Evolutionary conservation across 108 stramenopile genomes (phyloP).

Genomic region (Skeletonema tropicum): DNA sequence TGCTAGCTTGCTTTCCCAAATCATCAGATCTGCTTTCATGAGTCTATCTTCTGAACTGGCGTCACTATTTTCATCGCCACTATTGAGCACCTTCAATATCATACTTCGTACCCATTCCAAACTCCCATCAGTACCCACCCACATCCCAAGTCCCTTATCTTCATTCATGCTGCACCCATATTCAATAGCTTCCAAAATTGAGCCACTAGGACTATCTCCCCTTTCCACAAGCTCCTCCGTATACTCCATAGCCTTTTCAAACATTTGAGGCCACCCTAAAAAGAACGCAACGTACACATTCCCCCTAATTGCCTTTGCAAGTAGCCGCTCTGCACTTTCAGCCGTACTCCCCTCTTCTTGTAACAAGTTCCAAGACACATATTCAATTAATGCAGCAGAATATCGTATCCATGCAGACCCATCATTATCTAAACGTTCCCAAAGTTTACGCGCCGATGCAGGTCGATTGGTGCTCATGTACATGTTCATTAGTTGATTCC

Average conservation of each 20-base stretch:
- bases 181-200: constrained; percentile 86
- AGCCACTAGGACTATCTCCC: constrained; percentile 49
- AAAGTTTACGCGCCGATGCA: constrained; percentile 64
- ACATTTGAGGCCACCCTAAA: constrained; percentile 73
- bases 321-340: constrained; percentile 36
- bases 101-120: constrained; percentile 68
- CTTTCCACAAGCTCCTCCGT: constrained; percentile 82
- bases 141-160: constrained; percentile 56
- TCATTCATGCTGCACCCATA: constrained; percentile 60
- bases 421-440: constrained; percentile 50
- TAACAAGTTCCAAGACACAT: constrained; percentile 66
- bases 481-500: constrained; percentile 75
- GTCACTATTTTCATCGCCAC: constrained; percentile 8
- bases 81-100: constrained; percentile 52
- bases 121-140: constrained; percentile 80
- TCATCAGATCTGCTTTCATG: constrained; percentile 46
- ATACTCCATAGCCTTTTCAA: constrained; percentile 79
- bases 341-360: constrained; percentile 62
- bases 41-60: constrained; percentile 22
- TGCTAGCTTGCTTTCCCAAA: constrained; percentile 63
- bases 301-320: constrained; percentile 62
- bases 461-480: constrained; percentile 78
- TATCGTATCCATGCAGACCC: constrained; percentile 83
- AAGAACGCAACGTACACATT: constrained; percentile 81
- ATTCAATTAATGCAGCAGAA: constrained; percentile 78